Evolutionary conservation across 305 asterid species (phyloP).

Genomic region (Fraxinus angustifolia): DNA sequence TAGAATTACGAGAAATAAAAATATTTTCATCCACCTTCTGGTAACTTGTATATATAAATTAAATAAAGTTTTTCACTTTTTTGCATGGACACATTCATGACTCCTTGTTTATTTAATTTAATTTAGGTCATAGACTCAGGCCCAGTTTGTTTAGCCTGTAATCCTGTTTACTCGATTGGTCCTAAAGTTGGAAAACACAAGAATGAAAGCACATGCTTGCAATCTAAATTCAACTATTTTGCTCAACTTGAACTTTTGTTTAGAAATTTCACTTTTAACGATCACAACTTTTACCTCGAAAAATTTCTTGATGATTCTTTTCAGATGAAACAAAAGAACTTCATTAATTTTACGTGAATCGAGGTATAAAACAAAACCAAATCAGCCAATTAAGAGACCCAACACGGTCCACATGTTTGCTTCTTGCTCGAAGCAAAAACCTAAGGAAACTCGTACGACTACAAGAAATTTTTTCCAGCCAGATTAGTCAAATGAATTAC

Average conservation of each 20-base stretch:
- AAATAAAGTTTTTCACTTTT: neutral
- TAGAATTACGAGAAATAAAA: no score
- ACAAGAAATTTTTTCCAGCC: neutral
- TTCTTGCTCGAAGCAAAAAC: neutral
- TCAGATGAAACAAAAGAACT: neutral
- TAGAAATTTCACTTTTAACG: neutral
- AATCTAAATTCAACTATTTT: neutral
- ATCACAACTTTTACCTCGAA: neutral
- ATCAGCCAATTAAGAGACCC: neutral
- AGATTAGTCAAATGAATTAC: neutral
- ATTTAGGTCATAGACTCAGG: neutral
- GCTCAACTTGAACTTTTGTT: neutral
- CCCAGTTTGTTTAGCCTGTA: neutral
- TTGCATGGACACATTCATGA: neutral
- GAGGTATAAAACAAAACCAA: neutral
- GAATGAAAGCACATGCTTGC: neutral
- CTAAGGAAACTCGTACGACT: neutral
- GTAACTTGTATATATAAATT: neutral
- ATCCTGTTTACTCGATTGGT: neutral
- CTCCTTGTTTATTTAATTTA: neutral
- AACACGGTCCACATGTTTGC: neutral
- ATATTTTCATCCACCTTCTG: neutral
- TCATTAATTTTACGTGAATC: neutral
- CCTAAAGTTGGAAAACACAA: neutral
- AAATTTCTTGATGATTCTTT: neutral